phyloP scores from a whole-genome alignment of 768 basidiomycete species.

The Tubosaeta brunneosetosa region DNA sequence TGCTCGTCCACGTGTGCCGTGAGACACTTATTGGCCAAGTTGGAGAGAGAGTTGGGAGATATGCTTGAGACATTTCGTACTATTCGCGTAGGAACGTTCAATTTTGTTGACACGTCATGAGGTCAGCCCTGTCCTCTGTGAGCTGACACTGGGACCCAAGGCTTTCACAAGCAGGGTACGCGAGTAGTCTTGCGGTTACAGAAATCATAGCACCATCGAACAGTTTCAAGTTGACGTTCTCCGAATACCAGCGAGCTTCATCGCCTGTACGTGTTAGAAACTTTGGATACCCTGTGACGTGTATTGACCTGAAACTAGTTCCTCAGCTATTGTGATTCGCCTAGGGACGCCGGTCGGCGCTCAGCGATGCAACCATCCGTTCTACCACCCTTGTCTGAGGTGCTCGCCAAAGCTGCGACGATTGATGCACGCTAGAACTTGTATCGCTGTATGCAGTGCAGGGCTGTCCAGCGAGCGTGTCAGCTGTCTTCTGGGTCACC shows the following conservation, averaged over 20 bases:
- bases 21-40: no score
- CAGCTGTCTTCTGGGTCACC: neutral
- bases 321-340: constrained; percentile 1
- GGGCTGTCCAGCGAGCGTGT: neutral
- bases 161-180: no score
- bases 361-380: neutral
- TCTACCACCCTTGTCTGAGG: neutral
- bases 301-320: neutral
- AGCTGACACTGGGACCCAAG: no score
- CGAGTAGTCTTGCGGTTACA: neutral
- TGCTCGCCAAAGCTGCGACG: neutral
- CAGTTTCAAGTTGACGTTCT: neutral
- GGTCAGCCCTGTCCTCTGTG: no score
- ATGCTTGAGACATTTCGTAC: neutral
- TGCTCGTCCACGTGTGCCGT: constrained; percentile 2
- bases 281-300: no score
- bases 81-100: neutral
- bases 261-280: neutral
- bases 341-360: neutral
- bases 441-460: neutral
- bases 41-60: neutral
- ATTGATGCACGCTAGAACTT: neutral
- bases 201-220: neutral
- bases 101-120: neutral
- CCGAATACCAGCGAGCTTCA: neutral